A percentile compares a stretch with the other conserved stretches of the same genome.
Conservation (phyloP, 169 alveolate species). For the Plasmodium coatneyi region DNA sequence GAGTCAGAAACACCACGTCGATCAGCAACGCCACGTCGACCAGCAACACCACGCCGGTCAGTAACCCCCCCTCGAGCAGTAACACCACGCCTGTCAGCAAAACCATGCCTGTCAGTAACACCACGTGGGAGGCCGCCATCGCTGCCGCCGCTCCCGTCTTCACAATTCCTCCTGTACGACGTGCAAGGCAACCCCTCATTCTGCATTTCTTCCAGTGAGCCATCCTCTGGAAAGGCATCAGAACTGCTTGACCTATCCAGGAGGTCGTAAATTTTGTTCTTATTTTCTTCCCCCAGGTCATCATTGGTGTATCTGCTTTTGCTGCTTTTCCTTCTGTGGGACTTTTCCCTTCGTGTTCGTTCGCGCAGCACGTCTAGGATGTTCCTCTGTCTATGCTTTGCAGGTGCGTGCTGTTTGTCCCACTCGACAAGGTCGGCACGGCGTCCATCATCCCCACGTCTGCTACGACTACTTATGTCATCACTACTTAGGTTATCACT, state of each 20-base stretch:
- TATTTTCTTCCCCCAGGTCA: constrained; percentile 11
- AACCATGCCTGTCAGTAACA: not conserved
- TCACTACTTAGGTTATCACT: not conserved
- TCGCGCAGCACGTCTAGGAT: constrained; percentile 27
- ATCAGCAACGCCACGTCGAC: not conserved
- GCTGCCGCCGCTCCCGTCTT: not conserved
- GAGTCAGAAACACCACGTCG: not conserved
- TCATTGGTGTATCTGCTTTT: constrained; percentile 36
- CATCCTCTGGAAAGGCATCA: not conserved
- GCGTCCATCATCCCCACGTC: not conserved
- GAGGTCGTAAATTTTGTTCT: constrained; percentile 15
- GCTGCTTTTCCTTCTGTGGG: constrained; percentile 23
- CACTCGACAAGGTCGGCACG: not conserved
- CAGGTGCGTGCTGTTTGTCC: not conserved
- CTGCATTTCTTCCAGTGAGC: not conserved
- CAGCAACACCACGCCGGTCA: not conserved
- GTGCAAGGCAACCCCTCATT: constrained; percentile 4
- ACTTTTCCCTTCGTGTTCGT: not conserved
- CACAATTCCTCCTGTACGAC: constrained; percentile 24
- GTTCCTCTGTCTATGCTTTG: constrained; percentile 1
- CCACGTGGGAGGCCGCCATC: not conserved
- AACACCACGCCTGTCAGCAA: not conserved
- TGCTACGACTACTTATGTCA: not conserved
- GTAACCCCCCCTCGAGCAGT: not conserved
- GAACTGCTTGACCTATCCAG: not conserved